Percentiles rank a stretch among this genome's conserved stretches.
Evolutionary conservation across 768 basidiomycete genomes (phyloP).

Genomic region (Nidula microcarpa): DNA sequence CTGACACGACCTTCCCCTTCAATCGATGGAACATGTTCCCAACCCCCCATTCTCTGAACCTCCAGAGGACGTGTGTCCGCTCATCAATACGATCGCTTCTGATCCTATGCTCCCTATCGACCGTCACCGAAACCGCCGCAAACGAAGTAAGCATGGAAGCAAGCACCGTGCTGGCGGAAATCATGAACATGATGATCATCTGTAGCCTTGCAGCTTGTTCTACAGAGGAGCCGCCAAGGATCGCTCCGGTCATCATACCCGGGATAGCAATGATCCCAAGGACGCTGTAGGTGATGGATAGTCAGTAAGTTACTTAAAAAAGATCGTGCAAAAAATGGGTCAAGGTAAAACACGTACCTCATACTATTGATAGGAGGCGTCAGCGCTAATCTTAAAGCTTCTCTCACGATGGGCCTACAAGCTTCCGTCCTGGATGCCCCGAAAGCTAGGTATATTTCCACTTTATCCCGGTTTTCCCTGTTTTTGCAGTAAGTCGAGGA

Average conservation of each 20-base stretch:
- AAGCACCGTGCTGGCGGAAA: constrained; percentile 72
- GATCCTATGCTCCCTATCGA: constrained; percentile 67
- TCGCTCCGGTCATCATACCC: constrained; percentile 92
- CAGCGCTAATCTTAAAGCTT: constrained; percentile 76
- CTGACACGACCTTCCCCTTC: neutral
- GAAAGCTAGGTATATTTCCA: constrained; percentile 83
- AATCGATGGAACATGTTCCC: neutral
- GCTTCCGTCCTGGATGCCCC: constrained; percentile 85
- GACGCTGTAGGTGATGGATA: constrained; percentile 37
- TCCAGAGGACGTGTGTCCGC: constrained; percentile 20
- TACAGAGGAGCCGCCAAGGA: constrained; percentile 82
- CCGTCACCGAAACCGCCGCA: constrained; percentile 54
- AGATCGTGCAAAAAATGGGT: too few relatives aligned
- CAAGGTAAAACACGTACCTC: constrained; percentile 43
- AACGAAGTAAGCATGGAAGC: constrained; percentile 64
- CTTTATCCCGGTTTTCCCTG: constrained; percentile 81
- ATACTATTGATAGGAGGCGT: constrained; percentile 84
- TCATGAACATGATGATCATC: constrained; percentile 96
- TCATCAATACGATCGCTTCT: constrained; percentile 60
- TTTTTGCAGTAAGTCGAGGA: neutral
- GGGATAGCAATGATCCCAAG: constrained; percentile 78
- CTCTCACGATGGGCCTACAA: constrained; percentile 71
- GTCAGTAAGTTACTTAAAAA: neutral
- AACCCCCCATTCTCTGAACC: constrained; percentile 3
- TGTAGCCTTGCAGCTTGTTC: constrained; percentile 84